Conservation (phyloP, 495 filamentous ascomycete species). For the Tuber magnatum region DNA sequence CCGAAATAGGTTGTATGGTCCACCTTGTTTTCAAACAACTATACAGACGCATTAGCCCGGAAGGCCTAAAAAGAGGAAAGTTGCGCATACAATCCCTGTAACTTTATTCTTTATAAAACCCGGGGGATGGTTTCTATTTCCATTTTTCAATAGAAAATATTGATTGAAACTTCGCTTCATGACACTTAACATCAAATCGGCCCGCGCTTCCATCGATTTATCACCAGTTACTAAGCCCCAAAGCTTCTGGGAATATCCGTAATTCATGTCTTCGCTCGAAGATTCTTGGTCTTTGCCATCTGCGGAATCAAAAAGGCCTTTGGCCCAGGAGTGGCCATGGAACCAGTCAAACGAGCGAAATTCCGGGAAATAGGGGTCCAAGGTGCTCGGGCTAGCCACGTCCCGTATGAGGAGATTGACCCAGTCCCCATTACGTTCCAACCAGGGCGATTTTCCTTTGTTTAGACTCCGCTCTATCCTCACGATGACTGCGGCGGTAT, state of each 20-base stretch:
- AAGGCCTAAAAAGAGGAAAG: no score
- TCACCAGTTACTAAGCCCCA: constrained; percentile 76
- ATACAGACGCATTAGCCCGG: constrained; percentile 8
- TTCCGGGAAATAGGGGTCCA: constrained; percentile 74
- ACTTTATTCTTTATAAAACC: constrained; percentile 79
- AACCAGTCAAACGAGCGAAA: constrained; percentile 90
- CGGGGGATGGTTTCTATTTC: constrained; percentile 68
- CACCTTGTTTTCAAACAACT: constrained; percentile 89
- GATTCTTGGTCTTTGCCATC: constrained; percentile 94
- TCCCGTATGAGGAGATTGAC: constrained; percentile 65
- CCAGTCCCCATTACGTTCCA: constrained; percentile 63
- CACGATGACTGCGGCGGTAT: constrained; percentile 76
- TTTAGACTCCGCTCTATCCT: constrained; percentile 53
- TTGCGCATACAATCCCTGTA: constrained; percentile 58
- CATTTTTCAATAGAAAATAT: constrained; percentile 70
- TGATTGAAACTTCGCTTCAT: constrained; percentile 72
- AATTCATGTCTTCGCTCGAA: constrained; percentile 82
- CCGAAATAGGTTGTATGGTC: constrained; percentile 96
- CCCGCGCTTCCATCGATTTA: constrained; percentile 69
- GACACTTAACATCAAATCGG: constrained; percentile 51
- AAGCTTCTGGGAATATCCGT: constrained; percentile 85
- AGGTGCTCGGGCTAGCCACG: constrained; percentile 63
- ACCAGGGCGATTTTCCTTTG: constrained; percentile 52
- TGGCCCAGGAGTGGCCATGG: constrained; percentile 92
- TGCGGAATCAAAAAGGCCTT: constrained; percentile 81